Evolutionary conservation across 2,329 filamentous ascomycete species (phyloP).

Genomic region (Verticillium albo-atrum): DNA sequence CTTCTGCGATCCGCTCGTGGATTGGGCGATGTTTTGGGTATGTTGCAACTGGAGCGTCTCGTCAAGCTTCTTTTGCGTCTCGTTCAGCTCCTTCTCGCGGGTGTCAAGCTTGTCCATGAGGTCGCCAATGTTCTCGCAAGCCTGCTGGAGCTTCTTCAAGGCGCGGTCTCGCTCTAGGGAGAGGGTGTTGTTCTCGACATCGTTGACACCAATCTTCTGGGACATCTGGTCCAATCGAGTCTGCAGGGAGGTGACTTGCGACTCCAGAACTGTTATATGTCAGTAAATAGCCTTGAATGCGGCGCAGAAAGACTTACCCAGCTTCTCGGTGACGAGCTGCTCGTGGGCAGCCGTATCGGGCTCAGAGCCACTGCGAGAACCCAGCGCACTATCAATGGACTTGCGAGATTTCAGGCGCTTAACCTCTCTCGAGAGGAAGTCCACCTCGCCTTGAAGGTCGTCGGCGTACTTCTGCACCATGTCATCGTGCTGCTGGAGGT

Average conservation of each 20-base stretch:
- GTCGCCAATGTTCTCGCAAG: slow-evolving; percentile 53
- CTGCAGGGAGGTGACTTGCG: slow-evolving; percentile 56
- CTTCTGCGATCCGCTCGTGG: neutral
- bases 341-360: slow-evolving; percentile 37
- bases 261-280: slow-evolving; percentile 45
- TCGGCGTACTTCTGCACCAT: slow-evolving; percentile 51
- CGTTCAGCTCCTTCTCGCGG: slow-evolving; percentile 37
- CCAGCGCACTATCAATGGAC: slow-evolving; percentile 30
- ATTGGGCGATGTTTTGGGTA: slow-evolving; percentile 8
- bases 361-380: slow-evolving; percentile 30
- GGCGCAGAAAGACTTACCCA: slow-evolving; percentile 37
- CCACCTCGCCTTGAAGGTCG: slow-evolving; percentile 46
- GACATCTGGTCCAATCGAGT: slow-evolving; percentile 58
- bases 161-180: slow-evolving; percentile 62
- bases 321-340: slow-evolving; percentile 47
- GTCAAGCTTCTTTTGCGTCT: slow-evolving; percentile 35
- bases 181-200: slow-evolving; percentile 59
- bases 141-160: slow-evolving; percentile 56
- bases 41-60: slow-evolving; percentile 34
- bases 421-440: slow-evolving; percentile 44
- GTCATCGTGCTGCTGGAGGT: slow-evolving; percentile 52
- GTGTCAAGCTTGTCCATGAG: slow-evolving; percentile 36
- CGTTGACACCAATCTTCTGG: slow-evolving; percentile 56
- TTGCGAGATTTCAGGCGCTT: slow-evolving; percentile 37
- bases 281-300: neutral